phyloP scores from a whole-genome alignment of 2,329 filamentous ascomycete species.

The Ustulina deusta region DNA sequence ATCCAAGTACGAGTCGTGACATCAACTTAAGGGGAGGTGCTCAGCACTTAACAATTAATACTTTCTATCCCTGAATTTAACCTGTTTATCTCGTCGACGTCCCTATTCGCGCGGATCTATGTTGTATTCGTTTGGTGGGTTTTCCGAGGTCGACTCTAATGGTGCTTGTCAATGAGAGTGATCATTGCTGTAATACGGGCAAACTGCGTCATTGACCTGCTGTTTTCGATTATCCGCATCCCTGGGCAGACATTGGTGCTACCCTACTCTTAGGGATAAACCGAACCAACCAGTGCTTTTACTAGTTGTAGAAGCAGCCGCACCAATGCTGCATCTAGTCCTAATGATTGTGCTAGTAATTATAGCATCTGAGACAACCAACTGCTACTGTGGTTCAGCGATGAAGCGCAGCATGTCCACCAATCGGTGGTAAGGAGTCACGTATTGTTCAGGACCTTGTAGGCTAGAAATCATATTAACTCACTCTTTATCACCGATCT shows the following conservation, averaged over 20 bases:
- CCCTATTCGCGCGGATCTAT: slow-evolving; percentile 3
- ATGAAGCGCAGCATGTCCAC: neutral
- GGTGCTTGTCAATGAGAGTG: slow-evolving; percentile 5
- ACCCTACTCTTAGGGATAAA: neutral
- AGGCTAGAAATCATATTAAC: too few relatives aligned
- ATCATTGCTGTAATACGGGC: slow-evolving; percentile 20
- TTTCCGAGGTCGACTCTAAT: slow-evolving; percentile 11
- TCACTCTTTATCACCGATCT: neutral
- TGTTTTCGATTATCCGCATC: slow-evolving; percentile 16
- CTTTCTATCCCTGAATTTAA: neutral
- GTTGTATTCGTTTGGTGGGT: slow-evolving; percentile 13
- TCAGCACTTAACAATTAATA: neutral
- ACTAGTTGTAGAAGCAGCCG: neutral
- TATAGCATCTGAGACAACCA: neutral
- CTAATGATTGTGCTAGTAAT: neutral
- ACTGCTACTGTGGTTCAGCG: neutral
- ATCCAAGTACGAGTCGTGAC: neutral
- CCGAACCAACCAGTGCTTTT: slow-evolving; percentile 3
- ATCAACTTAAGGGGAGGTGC: neutral
- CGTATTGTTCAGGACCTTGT: neutral
- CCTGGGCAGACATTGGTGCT: neutral
- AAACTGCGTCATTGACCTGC: slow-evolving; percentile 14
- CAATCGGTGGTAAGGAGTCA: neutral
- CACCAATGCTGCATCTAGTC: neutral
- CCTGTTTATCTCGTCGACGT: neutral